Base-by-base conservation (phyloP, 345 rosid genomes). In the Sonneratia alba region DNA sequence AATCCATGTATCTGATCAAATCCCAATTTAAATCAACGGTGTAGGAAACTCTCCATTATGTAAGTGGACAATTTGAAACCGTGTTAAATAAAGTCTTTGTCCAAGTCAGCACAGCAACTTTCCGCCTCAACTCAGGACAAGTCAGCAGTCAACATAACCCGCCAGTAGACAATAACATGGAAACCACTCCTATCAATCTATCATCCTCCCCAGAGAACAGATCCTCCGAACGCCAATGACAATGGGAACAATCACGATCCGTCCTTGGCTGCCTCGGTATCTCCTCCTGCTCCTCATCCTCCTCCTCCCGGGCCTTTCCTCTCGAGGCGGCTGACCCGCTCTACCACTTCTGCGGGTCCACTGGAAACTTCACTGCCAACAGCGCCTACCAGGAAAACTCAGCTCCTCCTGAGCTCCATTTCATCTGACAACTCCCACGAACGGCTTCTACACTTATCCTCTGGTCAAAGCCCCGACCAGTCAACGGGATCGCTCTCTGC, bases 311-410 rank as follows among this genome's bases (percentile, higher is more conserved):
- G 32, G 36, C 65, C 65, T 7, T 22, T 59, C 65, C 65, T 59
- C 24, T 59, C 65, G 36, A 59, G 15, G 65, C 53, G 24, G 53
- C 27, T 22, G 70, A 67, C 3, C 49, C 27, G 13, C 47, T 76
- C 3, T 0, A 14, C 62, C 2, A 70, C 24, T 15, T 7, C 70
- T 72, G 78, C 45, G 66, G 71, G 53, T 70, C 69, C 76, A 64
- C 74, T 66, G 80, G 79, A 53, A 83, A 79, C 37, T 85, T 73
- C 81, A 64, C 76, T 18, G 9, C 63, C 45, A 78, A 79, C 76
- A 81, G 82, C 77, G 70, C 85, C 55, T 87, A 74, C 75, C 69
- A 73, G 1, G 36, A 71, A 74, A 89, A 82, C 86, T 89, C 24
- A 72, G 73, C 36, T 70, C 34, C 79, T 82, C 71, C 77, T 86